Percentiles rank a stretch among this genome's conserved stretches.
These are phyloP conservation scores for Paramecium sexaurelia DNA, from an alignment of 73 alveolate genomes.

Conservation along the genomic window DNA sequence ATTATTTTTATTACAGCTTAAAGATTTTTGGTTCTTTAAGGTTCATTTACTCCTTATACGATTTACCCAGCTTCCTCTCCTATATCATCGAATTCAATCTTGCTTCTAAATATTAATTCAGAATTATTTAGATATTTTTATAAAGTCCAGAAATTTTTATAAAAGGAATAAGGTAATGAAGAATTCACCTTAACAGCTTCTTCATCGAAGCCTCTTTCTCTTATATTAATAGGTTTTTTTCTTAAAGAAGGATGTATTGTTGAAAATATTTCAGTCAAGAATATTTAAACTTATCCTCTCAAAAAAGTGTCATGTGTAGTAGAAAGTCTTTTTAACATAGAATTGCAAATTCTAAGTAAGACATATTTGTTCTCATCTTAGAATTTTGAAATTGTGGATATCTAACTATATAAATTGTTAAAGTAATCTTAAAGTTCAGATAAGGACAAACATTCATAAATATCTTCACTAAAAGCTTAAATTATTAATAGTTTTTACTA, in stretches of 20 bases:
- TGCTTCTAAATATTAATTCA: not conserved
- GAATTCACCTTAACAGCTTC: not conserved
- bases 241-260: slow-evolving; percentile 13
- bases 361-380: slow-evolving; percentile 34
- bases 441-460: slow-evolving; percentile 31
- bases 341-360: not conserved
- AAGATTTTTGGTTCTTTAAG: not conserved
- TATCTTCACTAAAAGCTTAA: slow-evolving; percentile 46
- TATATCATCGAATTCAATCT: not conserved
- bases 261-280: slow-evolving; percentile 22
- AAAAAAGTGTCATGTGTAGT: slow-evolving; percentile 50
- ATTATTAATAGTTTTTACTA: not conserved
- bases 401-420: not conserved
- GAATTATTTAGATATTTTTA: slow-evolving; percentile 15
- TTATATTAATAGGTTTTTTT: not conserved
- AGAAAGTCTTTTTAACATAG: slow-evolving; percentile 46
- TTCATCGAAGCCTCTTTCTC: slow-evolving; percentile 40
- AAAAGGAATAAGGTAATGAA: not conserved
- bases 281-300: slow-evolving; percentile 48
- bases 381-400: not conserved
- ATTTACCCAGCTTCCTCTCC: slow-evolving; percentile 33
- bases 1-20: not conserved
- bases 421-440: not conserved
- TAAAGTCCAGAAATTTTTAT: slow-evolving; percentile 35
- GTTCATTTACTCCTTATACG: not conserved